Evolutionary conservation across 306 rosid species (phyloP).

Genomic region (Lablab purpureus): DNA sequence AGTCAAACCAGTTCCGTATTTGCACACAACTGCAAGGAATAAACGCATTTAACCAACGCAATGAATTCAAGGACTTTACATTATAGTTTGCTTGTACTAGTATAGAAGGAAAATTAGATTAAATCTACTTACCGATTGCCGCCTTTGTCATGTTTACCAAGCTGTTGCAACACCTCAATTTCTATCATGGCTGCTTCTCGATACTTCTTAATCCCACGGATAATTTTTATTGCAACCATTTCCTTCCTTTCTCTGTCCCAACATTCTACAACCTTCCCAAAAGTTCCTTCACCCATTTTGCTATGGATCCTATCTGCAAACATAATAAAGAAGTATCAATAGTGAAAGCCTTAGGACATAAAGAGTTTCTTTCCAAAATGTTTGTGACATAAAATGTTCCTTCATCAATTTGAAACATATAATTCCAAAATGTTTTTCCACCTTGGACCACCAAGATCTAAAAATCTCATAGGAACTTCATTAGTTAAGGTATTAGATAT

Average conservation of each 20-base stretch:
- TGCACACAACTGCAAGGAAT: slow-evolving; percentile 99
- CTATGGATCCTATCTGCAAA: slow-evolving; percentile 80
- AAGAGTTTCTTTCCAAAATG: too few species aligned
- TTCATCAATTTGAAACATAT: background rate
- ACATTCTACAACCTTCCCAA: slow-evolving; percentile 96
- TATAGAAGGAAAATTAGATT: background rate
- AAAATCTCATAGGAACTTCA: too few species aligned
- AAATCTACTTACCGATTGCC: slow-evolving; percentile 79
- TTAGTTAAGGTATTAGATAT: background rate
- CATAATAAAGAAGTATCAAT: background rate
- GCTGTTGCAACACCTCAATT: slow-evolving; percentile 89
- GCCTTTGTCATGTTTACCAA: slow-evolving; percentile 87
- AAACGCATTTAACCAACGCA: slow-evolving; percentile 79
- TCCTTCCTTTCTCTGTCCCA: slow-evolving; percentile 94
- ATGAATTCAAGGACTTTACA: slow-evolving; percentile 37
- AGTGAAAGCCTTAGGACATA: background rate
- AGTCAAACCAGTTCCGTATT: slow-evolving; percentile 99
- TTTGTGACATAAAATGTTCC: too few species aligned
- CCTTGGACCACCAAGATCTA: background rate
- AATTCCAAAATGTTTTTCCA: background rate
- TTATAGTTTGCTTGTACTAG: background rate
- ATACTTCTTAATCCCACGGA: slow-evolving; percentile 87
- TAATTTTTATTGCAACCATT: slow-evolving; percentile 93
- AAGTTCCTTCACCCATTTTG: slow-evolving; percentile 99
- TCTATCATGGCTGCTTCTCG: slow-evolving; percentile 98